These are phyloP conservation scores for Penicillium bovifimosum DNA, from an alignment of 495 filamentous ascomycete species.

Conservation along the genomic window DNA sequence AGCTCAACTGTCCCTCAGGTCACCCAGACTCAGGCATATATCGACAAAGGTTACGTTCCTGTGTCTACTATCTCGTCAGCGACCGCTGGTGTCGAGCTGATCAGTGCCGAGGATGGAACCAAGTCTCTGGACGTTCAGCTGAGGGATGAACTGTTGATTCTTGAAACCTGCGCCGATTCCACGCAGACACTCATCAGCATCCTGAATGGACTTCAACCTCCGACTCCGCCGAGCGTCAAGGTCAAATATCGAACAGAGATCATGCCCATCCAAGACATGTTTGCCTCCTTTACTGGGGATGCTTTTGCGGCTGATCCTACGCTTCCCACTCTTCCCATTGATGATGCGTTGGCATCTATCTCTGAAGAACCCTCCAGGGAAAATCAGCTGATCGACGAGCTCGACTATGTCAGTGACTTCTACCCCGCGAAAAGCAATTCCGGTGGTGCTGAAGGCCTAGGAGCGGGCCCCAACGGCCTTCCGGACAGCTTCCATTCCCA, in stretches of 20 bases:
- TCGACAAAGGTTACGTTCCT: conserved; percentile 70
- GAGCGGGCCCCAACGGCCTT: conserved; percentile 46
- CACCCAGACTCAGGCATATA: conserved; percentile 60
- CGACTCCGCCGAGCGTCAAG: conserved; percentile 70
- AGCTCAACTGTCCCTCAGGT: conserved; percentile 45
- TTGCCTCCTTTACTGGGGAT: conserved; percentile 83
- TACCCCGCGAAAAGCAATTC: conserved; percentile 40
- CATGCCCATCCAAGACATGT: conserved; percentile 77
- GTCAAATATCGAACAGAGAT: conserved; percentile 84
- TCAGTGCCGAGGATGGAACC: conserved; percentile 47
- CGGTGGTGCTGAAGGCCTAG: conserved; percentile 34
- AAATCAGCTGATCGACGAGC: conserved; percentile 44
- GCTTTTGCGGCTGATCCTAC: conserved; percentile 52
- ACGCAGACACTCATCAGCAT: conserved; percentile 85
- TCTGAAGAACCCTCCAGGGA: conserved; percentile 13
- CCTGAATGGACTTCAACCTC: conserved; percentile 75
- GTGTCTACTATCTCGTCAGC: conserved; percentile 81
- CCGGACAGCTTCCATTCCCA: conserved; percentile 59
- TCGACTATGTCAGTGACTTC: conserved; percentile 61
- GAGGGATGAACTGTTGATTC: conserved; percentile 75
- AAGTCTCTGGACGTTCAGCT: conserved; percentile 75
- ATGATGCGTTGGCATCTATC: conserved; percentile 8
- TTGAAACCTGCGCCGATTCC: conserved; percentile 95
- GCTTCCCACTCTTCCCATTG: conserved; percentile 8
- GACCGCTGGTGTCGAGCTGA: conserved; percentile 54